Percentiles rank a stretch among this genome's conserved stretches.
Evolutionary conservation across 2,329 filamentous ascomycete species (phyloP).

Genomic region (Apiospora arundinis): DNA sequence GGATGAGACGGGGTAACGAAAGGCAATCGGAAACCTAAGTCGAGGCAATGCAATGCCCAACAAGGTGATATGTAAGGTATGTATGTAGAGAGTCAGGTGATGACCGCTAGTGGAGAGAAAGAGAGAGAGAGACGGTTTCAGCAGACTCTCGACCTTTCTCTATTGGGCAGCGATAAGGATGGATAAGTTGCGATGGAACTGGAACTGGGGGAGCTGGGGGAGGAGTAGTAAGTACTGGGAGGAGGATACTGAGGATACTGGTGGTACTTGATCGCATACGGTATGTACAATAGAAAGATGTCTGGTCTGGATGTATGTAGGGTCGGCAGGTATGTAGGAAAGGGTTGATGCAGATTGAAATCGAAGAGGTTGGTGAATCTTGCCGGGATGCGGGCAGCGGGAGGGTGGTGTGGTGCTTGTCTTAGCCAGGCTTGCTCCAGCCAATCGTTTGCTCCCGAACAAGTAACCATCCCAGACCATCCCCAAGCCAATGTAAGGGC

Average conservation of each 20-base stretch:
- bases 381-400: constrained; percentile 1
- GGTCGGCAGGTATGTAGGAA: neutral
- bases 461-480: neutral
- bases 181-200: neutral
- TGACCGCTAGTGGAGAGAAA: neutral
- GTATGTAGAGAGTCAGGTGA: neutral
- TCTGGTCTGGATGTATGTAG: too few relatives aligned
- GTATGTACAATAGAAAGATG: neutral
- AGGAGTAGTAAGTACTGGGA: too few relatives aligned
- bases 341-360: neutral
- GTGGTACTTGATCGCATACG: neutral
- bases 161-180: constrained; percentile 14
- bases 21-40: neutral
- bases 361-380: constrained; percentile 6
- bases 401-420: constrained; percentile 9
- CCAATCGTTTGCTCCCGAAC: neutral
- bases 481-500: constrained; percentile 8
- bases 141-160: neutral
- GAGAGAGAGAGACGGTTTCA: neutral
- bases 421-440: neutral
- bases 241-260: neutral
- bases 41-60: neutral
- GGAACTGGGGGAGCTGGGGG: neutral
- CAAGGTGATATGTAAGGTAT: too few relatives aligned
- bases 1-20: neutral